These are phyloP conservation scores for Lactifluus hygrophoroides DNA, from an alignment of 768 basidiomycete genomes.

Conservation along the genomic window DNA sequence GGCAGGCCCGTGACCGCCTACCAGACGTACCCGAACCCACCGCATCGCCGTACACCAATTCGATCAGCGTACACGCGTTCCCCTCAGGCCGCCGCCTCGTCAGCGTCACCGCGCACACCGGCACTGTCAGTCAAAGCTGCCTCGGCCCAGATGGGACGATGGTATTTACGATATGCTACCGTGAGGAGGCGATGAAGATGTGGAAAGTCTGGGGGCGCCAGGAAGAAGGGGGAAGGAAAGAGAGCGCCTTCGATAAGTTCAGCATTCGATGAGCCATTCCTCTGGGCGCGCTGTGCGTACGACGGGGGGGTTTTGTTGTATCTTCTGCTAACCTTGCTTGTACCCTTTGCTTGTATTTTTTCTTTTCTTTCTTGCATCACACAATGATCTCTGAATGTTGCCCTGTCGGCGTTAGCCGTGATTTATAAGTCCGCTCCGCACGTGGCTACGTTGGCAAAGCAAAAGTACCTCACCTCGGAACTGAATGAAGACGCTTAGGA, in stretches of 20 bases:
- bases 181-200: conserved; percentile 64
- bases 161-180: conserved; percentile 55
- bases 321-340: conserved; percentile 2
- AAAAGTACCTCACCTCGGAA: no score
- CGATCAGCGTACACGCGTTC: conserved; percentile 44
- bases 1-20: conserved; percentile 20
- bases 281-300: neutral
- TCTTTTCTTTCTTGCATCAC: neutral
- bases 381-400: neutral
- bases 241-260: conserved; percentile 19
- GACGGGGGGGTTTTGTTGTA: neutral
- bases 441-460: neutral
- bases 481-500: neutral
- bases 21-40: conserved; percentile 13
- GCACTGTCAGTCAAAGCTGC: conserved; percentile 50
- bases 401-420: neutral
- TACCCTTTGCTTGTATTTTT: conserved; percentile 10
- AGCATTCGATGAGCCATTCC: conserved; percentile 13
- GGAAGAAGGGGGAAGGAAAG: conserved; percentile 12
- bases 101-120: conserved; percentile 47
- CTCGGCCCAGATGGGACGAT: conserved; percentile 54
- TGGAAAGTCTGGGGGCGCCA: conserved; percentile 52
- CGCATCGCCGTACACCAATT: conserved; percentile 30
- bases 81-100: conserved; percentile 44
- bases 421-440: neutral